phyloP scores from a whole-genome alignment of 768 basidiomycete genomes.

The Leccinellum luteum region DNA sequence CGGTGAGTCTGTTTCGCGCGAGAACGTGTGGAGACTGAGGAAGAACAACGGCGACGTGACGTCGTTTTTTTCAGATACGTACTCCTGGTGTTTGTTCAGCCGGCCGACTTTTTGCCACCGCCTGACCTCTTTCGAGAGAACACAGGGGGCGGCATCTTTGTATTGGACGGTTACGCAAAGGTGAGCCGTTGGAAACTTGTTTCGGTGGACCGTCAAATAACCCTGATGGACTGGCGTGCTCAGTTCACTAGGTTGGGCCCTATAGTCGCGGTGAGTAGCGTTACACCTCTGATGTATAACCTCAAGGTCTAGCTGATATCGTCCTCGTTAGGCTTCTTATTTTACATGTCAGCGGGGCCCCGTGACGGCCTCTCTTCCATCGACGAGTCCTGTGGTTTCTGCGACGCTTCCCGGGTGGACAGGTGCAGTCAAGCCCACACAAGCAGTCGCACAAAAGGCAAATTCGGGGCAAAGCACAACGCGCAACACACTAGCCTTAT shows the following conservation, averaged over 20 bases:
- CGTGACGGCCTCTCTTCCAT: constrained; percentile 46
- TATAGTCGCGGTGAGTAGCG: constrained; percentile 58
- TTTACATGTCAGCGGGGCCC: constrained; percentile 71
- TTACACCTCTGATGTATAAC: background rate
- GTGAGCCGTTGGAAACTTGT: constrained; percentile 29
- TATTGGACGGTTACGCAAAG: constrained; percentile 56
- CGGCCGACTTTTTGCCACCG: constrained; percentile 59
- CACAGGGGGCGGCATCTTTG: constrained; percentile 52
- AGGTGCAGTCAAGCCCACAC: constrained; percentile 10
- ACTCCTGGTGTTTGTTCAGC: constrained; percentile 63
- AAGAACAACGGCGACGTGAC: too few species aligned
- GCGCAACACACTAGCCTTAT: constrained; percentile 18
- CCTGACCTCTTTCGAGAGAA: constrained; percentile 48
- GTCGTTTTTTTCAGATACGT: constrained; percentile 51
- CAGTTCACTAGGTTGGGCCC: constrained; percentile 55
- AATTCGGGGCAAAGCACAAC: constrained; percentile 22
- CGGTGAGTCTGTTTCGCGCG: constrained; percentile 41
- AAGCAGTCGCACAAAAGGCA: constrained; percentile 15
- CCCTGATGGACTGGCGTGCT: background rate
- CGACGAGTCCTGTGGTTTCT: constrained; percentile 65
- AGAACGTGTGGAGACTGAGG: background rate
- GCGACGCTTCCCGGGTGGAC: constrained; percentile 48
- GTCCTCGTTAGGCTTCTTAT: constrained; percentile 54
- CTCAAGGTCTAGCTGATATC: constrained; percentile 3
- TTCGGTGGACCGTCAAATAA: background rate